Evolutionary conservation across 768 basidiomycete species (phyloP).

Genomic region (Leccinum rimulosum): DNA sequence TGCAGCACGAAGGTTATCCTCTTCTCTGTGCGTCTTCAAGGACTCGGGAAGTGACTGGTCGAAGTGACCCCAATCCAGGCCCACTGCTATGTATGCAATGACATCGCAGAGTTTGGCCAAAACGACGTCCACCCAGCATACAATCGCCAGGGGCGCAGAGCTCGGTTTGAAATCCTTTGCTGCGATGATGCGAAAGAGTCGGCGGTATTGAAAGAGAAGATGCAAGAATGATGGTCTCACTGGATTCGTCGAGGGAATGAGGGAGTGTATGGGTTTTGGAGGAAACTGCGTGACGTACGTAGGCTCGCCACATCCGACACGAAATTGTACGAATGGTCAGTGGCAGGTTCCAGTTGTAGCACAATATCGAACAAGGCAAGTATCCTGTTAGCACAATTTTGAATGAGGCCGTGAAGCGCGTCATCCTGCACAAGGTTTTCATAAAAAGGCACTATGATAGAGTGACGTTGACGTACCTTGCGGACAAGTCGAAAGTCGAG

Average conservation of each 20-base stretch:
- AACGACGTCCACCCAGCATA: conserved; percentile 67
- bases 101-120: conserved; percentile 51
- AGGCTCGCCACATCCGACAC: conserved; percentile 16
- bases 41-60: conserved; percentile 24
- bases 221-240: conserved; percentile 33
- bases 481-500: conserved; percentile 32
- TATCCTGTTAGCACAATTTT: conserved; percentile 34
- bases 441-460: neutral
- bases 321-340: conserved; percentile 5
- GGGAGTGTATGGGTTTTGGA: neutral
- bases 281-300: conserved; percentile 15
- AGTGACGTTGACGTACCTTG: conserved; percentile 17
- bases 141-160: conserved; percentile 32
- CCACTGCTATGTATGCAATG: conserved; percentile 30
- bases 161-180: conserved; percentile 27
- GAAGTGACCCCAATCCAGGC: conserved; percentile 12
- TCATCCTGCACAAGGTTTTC: conserved; percentile 28
- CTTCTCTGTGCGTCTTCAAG: conserved; percentile 42
- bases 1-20: conserved; percentile 56
- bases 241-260: conserved; percentile 17
- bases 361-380: conserved; percentile 30
- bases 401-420: conserved; percentile 33
- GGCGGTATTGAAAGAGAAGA: conserved; percentile 52
- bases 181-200: conserved; percentile 45
- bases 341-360: conserved; percentile 4